Conservation (phyloP, 768 basidiomycete species). For the Suillus subalutaceus region DNA sequence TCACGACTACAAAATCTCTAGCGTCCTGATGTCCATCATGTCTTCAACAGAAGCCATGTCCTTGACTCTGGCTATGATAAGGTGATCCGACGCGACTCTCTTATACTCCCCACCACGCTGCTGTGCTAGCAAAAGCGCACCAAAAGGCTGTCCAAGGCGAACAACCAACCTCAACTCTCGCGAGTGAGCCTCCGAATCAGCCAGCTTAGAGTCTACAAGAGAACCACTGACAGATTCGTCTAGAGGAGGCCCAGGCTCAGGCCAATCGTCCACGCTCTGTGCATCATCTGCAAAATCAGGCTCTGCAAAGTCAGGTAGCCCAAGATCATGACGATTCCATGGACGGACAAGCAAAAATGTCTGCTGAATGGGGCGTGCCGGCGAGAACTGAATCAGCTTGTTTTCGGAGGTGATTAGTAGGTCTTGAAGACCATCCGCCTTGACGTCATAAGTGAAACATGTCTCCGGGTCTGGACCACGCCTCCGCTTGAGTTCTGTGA, state of each 20-base stretch:
- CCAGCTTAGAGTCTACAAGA: background rate
- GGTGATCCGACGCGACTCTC: background rate
- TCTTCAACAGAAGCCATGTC: background rate
- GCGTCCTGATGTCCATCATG: background rate
- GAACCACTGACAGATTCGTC: background rate
- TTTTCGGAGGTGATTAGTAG: background rate
- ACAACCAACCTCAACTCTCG: background rate
- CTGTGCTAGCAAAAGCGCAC: background rate
- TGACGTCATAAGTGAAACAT: background rate
- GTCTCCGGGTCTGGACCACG: background rate
- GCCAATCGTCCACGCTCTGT: background rate
- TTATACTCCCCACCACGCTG: constrained; percentile 1
- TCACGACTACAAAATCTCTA: background rate
- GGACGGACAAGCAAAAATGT: background rate
- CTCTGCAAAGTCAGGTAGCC: background rate
- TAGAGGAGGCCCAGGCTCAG: background rate
- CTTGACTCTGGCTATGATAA: background rate
- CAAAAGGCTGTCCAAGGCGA: background rate
- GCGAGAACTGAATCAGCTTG: background rate
- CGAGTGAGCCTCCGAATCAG: background rate
- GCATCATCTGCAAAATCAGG: background rate
- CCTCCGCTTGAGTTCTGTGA: background rate
- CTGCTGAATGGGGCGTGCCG: background rate
- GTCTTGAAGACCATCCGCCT: background rate
- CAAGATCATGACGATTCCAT: background rate